phyloP scores from a whole-genome alignment of 768 basidiomycete genomes.

The Termitomyces eurrhizus region DNA sequence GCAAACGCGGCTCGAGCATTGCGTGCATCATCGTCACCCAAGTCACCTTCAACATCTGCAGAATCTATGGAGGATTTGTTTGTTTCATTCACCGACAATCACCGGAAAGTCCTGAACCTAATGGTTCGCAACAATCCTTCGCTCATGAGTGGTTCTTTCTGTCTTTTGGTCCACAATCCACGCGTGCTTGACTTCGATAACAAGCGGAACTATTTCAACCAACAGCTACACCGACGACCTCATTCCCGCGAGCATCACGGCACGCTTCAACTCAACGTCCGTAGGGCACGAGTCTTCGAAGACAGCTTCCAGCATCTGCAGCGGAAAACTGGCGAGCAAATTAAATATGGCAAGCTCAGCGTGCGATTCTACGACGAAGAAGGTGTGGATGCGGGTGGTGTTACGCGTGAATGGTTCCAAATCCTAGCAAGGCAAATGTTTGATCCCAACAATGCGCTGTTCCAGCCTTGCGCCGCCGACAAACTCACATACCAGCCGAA shows the following conservation, averaged over 20 bases:
- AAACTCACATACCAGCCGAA: constrained; percentile 95
- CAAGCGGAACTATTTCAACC: constrained; percentile 94
- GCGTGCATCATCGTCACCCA: constrained; percentile 65
- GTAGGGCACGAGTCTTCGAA: constrained; percentile 90
- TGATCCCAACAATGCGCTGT: constrained; percentile 96
- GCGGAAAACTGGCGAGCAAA: constrained; percentile 88
- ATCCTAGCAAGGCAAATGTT: constrained; percentile 98
- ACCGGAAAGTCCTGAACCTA: constrained; percentile 90
- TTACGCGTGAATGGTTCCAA: constrained; percentile 98
- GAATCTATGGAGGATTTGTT: constrained; percentile 91
- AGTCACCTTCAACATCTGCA: constrained; percentile 60
- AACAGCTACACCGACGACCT: constrained; percentile 84
- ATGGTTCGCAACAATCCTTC: constrained; percentile 99
- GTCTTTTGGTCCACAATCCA: constrained; percentile 91
- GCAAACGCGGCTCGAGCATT: constrained; percentile 44
- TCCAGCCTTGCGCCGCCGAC: constrained; percentile 97
- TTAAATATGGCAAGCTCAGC: constrained; percentile 96
- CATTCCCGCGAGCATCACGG: constrained; percentile 76
- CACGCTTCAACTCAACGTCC: constrained; percentile 85
- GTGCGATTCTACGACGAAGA: constrained; percentile 97
- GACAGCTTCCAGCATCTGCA: constrained; percentile 94
- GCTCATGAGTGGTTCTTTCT: constrained; percentile 97
- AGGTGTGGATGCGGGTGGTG: constrained; percentile 97
- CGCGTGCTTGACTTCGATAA: constrained; percentile 98
- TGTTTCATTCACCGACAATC: constrained; percentile 88